Base-by-base conservation (phyloP, 306 rosid genomes). In the Oemleria cerasiformis region DNA sequence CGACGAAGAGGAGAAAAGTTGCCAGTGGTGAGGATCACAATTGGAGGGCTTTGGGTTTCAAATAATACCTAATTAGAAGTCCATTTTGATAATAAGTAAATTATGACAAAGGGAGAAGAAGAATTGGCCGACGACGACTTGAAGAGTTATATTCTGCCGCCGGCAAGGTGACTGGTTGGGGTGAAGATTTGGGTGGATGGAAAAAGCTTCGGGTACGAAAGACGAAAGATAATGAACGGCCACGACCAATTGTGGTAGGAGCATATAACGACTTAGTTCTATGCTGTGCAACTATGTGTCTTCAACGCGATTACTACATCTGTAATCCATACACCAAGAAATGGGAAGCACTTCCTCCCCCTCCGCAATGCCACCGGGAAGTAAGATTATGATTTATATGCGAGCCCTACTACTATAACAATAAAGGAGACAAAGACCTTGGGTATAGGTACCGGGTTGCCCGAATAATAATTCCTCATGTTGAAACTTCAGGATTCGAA, bases 321-420 rank as follows among this genome's bases (percentile, higher is more conserved):
- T 63, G 51, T n/a, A 63, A 63, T 41, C 51, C 68, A 5, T 42
- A 54, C 59, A 54, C 59, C 59, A 54, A 54, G 59, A 30, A 54
- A 20, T 54, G 59, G 59, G 34, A 19, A 9, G 68, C 50, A 20
- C 50, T 64, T 20, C 68, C 68, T 64, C n/a, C 39, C 7, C 53
- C 38, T 42, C n/a, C n/a, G n/a, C 39, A 20, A 11, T 42, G 68
- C 68, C 11, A 2, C 68, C 0, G 0, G 8, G 5, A 5, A 12
- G 19, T 42, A 21, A 12, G n/a, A 10, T 51, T 64, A 5, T 50
- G 68, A 13, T 43, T 64, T 53, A 42, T 23, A 4, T 64, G 53
- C 10, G 51, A 20, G 10, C 68, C 68, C 38, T 20, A n/a, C n/a
- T n/a, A n/a, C n/a, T n/a, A n/a, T n/a, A n/a, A 21, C 68, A 15